Base-by-base conservation (phyloP, 202 grass and related monocot genomes). In the Zizania palustris region DNA sequence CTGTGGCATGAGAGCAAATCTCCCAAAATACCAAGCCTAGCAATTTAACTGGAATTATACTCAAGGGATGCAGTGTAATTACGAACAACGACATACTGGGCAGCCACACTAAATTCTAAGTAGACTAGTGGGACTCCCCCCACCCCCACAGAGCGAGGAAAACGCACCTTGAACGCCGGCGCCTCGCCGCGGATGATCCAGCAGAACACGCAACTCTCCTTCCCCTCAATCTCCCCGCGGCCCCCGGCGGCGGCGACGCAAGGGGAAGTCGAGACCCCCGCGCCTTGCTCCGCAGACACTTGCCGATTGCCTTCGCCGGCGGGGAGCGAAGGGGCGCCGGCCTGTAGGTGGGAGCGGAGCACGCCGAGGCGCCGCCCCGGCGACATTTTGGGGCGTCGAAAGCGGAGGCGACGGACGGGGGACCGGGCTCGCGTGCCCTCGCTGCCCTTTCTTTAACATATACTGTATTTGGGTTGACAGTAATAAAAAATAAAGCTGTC, bases 321-420 rank as follows among this genome's bases (percentile, higher is more conserved):
- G 15, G 61, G 22, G 11, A 62, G 48, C 62, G 69, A 45, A 36
- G 55, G 13, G 33, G 11, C 61, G 21, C 20, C 50, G 9, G 63
- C 67, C 5, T 36, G 79, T 65, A 95, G 86, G 80, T 95, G 92
- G 60, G 92, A 88, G 73, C 60, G 78, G 74, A 95, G 88, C 56
- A 90, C 87, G 72, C 89, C 82, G 67, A 96, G 79, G 41, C 85
- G 80, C 55, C 86, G 45, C 61, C 69, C 62, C 59, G 76, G 3
- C 54, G 76, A 80, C 83, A 78, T 84, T 64, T 56, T 57, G 45
- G 66, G 15, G 65, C 14, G 72, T 16, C 3, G 16, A 5, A 50
- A 50, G 14, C 5, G 14, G 48, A 5, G 63, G 72, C 0, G 37
- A 51, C 9, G 55, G 39, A 36, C 10, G 44, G 7, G 16, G 49